These are phyloP conservation scores for Xylariaceae sp. DNA, from an alignment of 2,329 filamentous ascomycete species.

Conservation along the genomic window DNA sequence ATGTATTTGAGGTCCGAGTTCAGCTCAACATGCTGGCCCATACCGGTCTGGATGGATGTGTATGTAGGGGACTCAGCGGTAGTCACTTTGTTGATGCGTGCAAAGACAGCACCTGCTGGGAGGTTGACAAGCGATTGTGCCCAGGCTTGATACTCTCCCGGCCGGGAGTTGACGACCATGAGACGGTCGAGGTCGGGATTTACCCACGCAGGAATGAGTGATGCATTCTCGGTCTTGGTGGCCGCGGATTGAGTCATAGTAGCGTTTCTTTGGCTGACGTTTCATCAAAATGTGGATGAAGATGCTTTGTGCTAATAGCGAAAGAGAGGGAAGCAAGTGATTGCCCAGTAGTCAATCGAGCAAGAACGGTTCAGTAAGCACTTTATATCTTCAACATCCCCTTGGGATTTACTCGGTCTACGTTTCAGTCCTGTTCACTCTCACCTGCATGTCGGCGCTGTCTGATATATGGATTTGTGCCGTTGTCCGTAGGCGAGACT, in stretches of 20 bases:
- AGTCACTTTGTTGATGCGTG: conserved; percentile 11
- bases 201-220: conserved; percentile 9
- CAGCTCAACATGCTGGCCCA: conserved; percentile 10
- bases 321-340: too few relatives aligned
- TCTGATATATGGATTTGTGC: too few relatives aligned
- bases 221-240: background rate
- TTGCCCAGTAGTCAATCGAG: too few relatives aligned
- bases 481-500: too few relatives aligned
- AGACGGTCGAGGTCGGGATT: conserved; percentile 14
- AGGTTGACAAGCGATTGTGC: conserved; percentile 12
- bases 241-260: background rate
- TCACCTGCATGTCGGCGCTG: too few relatives aligned
- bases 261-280: too few relatives aligned
- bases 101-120: conserved; percentile 14
- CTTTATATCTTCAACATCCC: too few relatives aligned
- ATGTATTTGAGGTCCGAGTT: conserved; percentile 11
- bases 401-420: too few relatives aligned
- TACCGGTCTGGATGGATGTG: conserved; percentile 2
- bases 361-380: too few relatives aligned
- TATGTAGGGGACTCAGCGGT: background rate
- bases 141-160: conserved; percentile 2
- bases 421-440: too few relatives aligned
- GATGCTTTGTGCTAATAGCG: too few relatives aligned
- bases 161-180: conserved; percentile 2
- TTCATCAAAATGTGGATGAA: too few relatives aligned